Base-by-base conservation (phyloP, 805 yeast species). In the Zygosaccharomyces bailii region DNA sequence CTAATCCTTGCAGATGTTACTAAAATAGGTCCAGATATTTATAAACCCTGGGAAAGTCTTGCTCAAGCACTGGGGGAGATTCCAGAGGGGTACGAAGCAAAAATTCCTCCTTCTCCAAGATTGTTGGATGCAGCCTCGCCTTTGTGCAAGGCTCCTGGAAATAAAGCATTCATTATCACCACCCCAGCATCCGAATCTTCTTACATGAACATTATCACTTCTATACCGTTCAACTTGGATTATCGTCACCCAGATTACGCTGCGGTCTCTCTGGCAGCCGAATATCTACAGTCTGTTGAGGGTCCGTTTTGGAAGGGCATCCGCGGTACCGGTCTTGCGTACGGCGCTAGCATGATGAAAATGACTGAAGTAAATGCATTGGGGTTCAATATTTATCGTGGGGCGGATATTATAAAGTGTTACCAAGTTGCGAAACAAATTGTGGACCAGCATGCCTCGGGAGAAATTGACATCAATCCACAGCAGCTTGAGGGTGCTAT, bases 231-330 rank as follows among this genome's bases (percentile, higher is more conserved):
- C 14, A 39, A 57, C 42, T 39, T 60, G 45, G 47, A 61, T 44
- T 80, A 75, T 52, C 55, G 63, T 10, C 73, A 79, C 38, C 68
- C 71, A 16, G 96, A 90, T 54, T 70, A 81, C 23, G 80, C 84
- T 41, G 83, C 82, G 19, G 72, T 91, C 32, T 75, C 83, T 0
- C 73, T 90, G 20, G 86, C 89, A 5, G 74, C 84, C 5, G 89
- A 85, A 44, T 84, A 81, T 55, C 70, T 93, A 44, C 85, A 83
- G 52, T 84, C 88, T 29, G 88, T 87, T 14, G 99, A 93, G 63
- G 99, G 99, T 2, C 99, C 98, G 27, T 83, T 91, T 51, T 91
- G 98, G 97, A 78, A 87, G 56, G 96, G 95, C 44, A 86, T 93
- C 25, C 78, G 99, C 66, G 99, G 99, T 32, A 76, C 89, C 1